Conservation (phyloP, 495 filamentous ascomycete species). For the Lasiosphaeria ovina region DNA sequence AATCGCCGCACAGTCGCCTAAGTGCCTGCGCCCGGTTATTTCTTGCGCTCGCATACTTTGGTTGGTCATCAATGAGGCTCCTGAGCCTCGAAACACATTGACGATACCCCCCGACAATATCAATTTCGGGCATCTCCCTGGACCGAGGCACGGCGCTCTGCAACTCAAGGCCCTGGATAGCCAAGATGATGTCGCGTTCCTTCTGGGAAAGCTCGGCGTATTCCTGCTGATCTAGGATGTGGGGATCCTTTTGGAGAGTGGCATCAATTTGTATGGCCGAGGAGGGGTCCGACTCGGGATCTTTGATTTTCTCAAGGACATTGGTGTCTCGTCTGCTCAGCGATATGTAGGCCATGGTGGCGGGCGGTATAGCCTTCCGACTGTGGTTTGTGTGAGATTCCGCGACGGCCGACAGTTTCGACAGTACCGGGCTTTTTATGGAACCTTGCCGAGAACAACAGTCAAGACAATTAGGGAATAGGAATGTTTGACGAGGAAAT, state of each 20-base stretch:
- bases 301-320: conserved; percentile 75
- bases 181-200: conserved; percentile 49
- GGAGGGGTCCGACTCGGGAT: conserved; percentile 67
- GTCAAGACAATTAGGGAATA: too few species aligned
- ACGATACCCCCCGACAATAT: conserved; percentile 38
- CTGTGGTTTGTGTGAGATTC: too few species aligned
- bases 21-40: conserved; percentile 76
- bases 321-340: conserved; percentile 69
- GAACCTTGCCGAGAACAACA: too few species aligned
- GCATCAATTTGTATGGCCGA: conserved; percentile 53
- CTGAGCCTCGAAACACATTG: conserved; percentile 46
- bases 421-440: too few species aligned
- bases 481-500: too few species aligned
- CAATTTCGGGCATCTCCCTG: conserved; percentile 15
- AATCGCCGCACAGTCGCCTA: conserved; percentile 57
- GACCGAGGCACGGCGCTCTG: conserved; percentile 41
- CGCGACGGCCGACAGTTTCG: too few species aligned
- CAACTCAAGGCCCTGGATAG: conserved; percentile 49
- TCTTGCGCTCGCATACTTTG: conserved; percentile 68
- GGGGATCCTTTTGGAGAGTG: conserved; percentile 60
- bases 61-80: conserved; percentile 55
- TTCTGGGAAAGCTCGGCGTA: conserved; percentile 39
- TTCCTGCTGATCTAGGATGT: conserved; percentile 39
- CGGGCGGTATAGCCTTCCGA: not conserved
- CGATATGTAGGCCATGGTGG: conserved; percentile 46